Conservation (phyloP, 768 basidiomycete genomes). For the Rhodotorula kratochvilovae region DNA sequence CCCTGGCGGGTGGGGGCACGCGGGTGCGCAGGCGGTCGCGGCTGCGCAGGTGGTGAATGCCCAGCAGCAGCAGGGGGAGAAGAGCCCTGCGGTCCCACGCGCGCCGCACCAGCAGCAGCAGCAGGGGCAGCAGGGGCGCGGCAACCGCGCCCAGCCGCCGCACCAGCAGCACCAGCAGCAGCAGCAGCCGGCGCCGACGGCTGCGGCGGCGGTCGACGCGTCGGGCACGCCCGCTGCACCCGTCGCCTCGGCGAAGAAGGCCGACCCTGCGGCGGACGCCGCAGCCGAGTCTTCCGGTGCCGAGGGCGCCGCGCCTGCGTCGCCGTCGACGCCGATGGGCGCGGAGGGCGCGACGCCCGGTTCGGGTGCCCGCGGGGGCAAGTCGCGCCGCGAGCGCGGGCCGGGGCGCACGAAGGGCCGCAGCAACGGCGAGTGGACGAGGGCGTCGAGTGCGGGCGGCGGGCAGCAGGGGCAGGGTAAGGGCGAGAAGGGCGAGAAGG, state of each 20-base stretch:
- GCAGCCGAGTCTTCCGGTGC: neutral
- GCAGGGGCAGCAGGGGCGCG: neutral
- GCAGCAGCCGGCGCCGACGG: neutral
- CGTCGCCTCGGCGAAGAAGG: neutral
- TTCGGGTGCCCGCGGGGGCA: neutral
- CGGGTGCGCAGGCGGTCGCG: neutral
- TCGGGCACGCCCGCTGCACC: neutral
- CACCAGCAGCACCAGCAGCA: neutral
- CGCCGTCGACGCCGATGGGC: constrained; percentile 1
- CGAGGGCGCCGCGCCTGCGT: neutral
- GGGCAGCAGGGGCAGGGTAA: neutral
- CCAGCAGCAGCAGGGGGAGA: neutral
- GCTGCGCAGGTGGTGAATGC: neutral
- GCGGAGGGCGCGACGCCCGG: neutral
- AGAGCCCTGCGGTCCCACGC: neutral
- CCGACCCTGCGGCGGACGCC: neutral
- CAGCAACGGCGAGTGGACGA: constrained; percentile 25
- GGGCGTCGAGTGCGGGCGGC: neutral
- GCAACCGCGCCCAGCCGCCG: neutral
- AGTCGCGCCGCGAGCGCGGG: neutral
- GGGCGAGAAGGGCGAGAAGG: neutral
- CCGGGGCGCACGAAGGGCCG: constrained; percentile 1
- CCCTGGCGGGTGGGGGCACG: constrained; percentile 3
- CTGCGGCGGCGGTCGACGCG: neutral
- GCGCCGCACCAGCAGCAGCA: neutral